Evolutionary conservation across 2,329 filamentous ascomycete genomes (phyloP).

Genomic region (Aureobasidium pullulans): DNA sequence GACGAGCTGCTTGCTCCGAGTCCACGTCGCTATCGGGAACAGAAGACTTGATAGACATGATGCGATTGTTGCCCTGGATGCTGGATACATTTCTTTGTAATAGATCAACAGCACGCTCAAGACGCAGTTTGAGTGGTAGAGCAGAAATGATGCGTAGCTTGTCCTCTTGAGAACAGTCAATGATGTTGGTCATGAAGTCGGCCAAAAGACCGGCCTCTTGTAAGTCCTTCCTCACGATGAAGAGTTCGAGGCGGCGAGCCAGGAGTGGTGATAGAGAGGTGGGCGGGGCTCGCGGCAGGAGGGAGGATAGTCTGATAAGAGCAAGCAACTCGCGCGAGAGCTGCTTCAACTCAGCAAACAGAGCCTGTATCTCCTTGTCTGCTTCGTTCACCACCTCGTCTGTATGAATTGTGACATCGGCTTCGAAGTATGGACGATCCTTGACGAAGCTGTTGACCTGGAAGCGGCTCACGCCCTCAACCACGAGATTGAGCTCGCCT

Average conservation of each 20-base stretch:
- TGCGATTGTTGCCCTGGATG: slow-evolving; percentile 81
- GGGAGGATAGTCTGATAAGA: slow-evolving; percentile 72
- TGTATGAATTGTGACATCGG: slow-evolving; percentile 62
- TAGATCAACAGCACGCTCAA: slow-evolving; percentile 76
- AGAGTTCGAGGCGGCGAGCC: slow-evolving; percentile 76
- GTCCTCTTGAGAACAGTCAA: slow-evolving; percentile 82
- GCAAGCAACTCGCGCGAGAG: slow-evolving; percentile 80
- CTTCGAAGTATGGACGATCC: slow-evolving; percentile 81
- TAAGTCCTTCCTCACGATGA: slow-evolving; percentile 75
- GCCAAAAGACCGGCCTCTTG: slow-evolving; percentile 78
- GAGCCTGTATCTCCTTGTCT: slow-evolving; percentile 59
- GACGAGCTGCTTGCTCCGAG: slow-evolving; percentile 27
- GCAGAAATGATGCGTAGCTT: slow-evolving; percentile 82
- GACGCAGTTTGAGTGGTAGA: slow-evolving; percentile 66
- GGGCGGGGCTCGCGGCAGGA: slow-evolving; percentile 64
- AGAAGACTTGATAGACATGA: slow-evolving; percentile 66
- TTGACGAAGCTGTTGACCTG: slow-evolving; percentile 65
- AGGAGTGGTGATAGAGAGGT: slow-evolving; percentile 72
- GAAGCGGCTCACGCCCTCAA: slow-evolving; percentile 77
- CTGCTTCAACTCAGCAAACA: slow-evolving; percentile 75
- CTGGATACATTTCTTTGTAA: slow-evolving; percentile 72
- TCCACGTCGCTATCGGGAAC: slow-evolving; percentile 25
- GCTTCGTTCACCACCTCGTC: slow-evolving; percentile 45
- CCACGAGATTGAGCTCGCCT: slow-evolving; percentile 67
- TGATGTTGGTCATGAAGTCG: slow-evolving; percentile 93